These are phyloP conservation scores for Neurospora africana DNA, from an alignment of 495 filamentous ascomycete genomes.

Conservation along the genomic window DNA sequence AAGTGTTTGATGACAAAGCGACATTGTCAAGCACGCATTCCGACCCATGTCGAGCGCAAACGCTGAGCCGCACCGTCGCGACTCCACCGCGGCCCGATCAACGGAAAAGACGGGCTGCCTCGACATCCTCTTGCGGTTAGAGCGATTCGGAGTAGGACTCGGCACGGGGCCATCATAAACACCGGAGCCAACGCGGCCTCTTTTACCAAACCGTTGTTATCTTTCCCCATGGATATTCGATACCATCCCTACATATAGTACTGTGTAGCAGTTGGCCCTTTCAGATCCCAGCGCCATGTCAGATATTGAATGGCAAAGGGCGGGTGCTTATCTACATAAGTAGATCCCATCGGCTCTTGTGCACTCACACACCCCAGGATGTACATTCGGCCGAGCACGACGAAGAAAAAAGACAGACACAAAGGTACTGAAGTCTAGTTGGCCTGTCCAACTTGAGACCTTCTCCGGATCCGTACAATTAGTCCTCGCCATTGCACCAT, in stretches of 20 bases:
- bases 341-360: background rate
- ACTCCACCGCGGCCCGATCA: background rate
- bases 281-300: background rate
- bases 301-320: background rate
- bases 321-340: background rate
- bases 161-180: background rate
- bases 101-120: background rate
- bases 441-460: background rate
- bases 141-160: background rate
- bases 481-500: background rate
- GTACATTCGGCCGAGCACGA: background rate
- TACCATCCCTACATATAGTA: background rate
- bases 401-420: background rate
- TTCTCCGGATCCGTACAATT: background rate
- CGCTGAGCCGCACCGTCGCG: background rate
- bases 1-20: background rate
- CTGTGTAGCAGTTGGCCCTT: background rate
- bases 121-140: background rate
- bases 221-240: background rate
- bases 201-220: background rate
- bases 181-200: background rate
- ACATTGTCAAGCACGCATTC: background rate
- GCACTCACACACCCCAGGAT: background rate
- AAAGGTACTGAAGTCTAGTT: background rate
- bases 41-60: background rate